Evolutionary conservation across 75 land plant genomes (phyloP).

Genomic region (Sequoia sempervirens): DNA sequence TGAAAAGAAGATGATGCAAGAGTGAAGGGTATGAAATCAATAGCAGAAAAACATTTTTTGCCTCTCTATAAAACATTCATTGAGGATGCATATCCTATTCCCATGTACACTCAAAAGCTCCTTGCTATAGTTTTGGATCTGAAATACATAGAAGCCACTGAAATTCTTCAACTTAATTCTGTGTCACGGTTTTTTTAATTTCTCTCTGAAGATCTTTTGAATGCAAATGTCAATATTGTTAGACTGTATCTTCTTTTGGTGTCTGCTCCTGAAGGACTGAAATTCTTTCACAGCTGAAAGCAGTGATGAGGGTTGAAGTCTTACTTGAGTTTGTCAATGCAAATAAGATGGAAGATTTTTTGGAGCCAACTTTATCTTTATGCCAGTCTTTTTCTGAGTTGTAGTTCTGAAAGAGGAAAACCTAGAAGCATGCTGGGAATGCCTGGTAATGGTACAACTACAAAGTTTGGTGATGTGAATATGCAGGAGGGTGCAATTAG

Average conservation of each 20-base stretch:
- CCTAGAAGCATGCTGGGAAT: slow-evolving; percentile 26
- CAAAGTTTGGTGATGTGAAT: slow-evolving; percentile 11
- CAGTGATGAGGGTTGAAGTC: slow-evolving; percentile 72
- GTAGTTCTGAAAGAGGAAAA: slow-evolving; percentile 40
- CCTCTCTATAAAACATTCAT: slow-evolving; percentile 80
- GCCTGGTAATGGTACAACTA: slow-evolving; percentile 16
- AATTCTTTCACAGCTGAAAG: slow-evolving; percentile 67
- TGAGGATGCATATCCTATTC: slow-evolving; percentile 99
- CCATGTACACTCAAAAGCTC: slow-evolving; percentile 98
- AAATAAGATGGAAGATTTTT: slow-evolving; percentile 93
- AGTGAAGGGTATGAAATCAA: slow-evolving; percentile 49
- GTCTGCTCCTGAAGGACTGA: slow-evolving; percentile 77
- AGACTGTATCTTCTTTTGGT: slow-evolving; percentile 83
- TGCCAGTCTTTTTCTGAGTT: slow-evolving; percentile 75
- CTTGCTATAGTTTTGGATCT: slow-evolving; percentile 91
- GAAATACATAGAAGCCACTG: slow-evolving; percentile 72
- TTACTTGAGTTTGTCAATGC: slow-evolving; percentile 87
- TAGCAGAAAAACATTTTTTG: slow-evolving; percentile 67
- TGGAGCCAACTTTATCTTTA: slow-evolving; percentile 80
- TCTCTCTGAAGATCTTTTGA: slow-evolving; percentile 76
- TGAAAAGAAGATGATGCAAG: slow-evolving; percentile 13
- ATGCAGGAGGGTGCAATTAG: slow-evolving; percentile 33
- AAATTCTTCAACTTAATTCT: slow-evolving; percentile 76
- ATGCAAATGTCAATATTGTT: slow-evolving; percentile 85
- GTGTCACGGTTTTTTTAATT: slow-evolving; percentile 90